Evolutionary conservation across 2,329 filamentous ascomycete species (phyloP).

Genomic region (Apiospora rasikravindrae): DNA sequence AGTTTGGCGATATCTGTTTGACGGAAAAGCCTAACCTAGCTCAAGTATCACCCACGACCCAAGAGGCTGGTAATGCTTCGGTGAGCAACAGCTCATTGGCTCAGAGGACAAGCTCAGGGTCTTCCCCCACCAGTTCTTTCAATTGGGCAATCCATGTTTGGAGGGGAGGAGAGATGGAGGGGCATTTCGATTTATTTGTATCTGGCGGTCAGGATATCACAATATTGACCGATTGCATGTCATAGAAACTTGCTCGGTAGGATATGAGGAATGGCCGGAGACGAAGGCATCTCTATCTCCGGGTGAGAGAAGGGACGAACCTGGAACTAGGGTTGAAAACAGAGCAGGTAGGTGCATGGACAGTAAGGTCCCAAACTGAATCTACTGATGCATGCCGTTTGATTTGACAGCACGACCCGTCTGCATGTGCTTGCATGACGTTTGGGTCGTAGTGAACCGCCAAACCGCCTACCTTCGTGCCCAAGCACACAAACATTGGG

Average conservation of each 20-base stretch:
- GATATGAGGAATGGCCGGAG: background rate
- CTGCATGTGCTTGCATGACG: background rate
- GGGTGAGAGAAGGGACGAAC: background rate
- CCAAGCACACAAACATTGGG: conserved; percentile 4
- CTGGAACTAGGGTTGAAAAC: background rate
- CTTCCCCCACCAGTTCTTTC: background rate
- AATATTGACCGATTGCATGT: background rate
- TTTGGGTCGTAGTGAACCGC: conserved; percentile 5
- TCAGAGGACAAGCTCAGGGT: background rate
- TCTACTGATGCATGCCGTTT: background rate
- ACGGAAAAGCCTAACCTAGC: no score
- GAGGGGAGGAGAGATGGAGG: background rate
- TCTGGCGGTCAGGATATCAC: background rate
- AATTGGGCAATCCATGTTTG: conserved; percentile 1
- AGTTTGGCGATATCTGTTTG: no score
- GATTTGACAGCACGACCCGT: background rate
- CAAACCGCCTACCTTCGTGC: background rate
- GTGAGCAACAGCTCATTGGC: background rate
- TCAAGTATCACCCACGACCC: background rate
- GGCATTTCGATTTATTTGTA: background rate
- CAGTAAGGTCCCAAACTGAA: background rate
- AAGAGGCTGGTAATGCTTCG: background rate
- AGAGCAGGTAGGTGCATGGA: background rate
- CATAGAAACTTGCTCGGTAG: background rate
- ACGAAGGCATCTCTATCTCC: background rate